These are phyloP conservation scores for Acorus gramineus DNA, from an alignment of 106 monocot genomes.

Conservation along the genomic window DNA sequence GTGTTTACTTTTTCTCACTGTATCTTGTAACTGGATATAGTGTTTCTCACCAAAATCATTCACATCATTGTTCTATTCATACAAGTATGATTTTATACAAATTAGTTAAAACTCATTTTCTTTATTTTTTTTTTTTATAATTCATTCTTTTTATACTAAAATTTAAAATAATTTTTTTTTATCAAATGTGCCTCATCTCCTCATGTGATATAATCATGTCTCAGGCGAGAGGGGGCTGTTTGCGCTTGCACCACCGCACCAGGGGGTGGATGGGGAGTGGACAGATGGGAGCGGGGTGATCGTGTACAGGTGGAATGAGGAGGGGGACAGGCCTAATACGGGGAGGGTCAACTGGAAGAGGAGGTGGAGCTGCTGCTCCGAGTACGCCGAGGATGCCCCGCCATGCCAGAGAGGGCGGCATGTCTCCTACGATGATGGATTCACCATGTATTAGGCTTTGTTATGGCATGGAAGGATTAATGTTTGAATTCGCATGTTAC, in stretches of 20 bases:
- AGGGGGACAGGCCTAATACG: slow-evolving; percentile 36
- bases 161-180: too few species aligned
- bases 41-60: too few species aligned
- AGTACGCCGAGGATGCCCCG: slow-evolving; percentile 43
- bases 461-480: too few species aligned
- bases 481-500: too few species aligned
- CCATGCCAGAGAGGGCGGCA: slow-evolving; percentile 59
- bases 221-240: slow-evolving; percentile 60
- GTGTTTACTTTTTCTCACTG: too few species aligned
- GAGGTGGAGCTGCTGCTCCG: slow-evolving; percentile 76
- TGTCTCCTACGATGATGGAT: slow-evolving; percentile 73
- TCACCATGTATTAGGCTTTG: slow-evolving; percentile 34
- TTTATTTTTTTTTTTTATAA: neutral
- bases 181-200: neutral
- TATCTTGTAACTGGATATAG: too few species aligned
- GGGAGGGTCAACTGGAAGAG: slow-evolving; percentile 70
- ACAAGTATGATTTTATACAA: too few species aligned
- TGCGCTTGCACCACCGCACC: slow-evolving; percentile 73
- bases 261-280: slow-evolving; percentile 88
- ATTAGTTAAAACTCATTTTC: neutral
- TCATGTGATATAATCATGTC: neutral
- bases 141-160: too few species aligned
- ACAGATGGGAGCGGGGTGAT: slow-evolving; percentile 73
- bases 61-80: too few species aligned
- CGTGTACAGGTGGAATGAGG: slow-evolving; percentile 73